phyloP scores from a whole-genome alignment of 352 stramenopile species.

The Pythium dissimile region DNA sequence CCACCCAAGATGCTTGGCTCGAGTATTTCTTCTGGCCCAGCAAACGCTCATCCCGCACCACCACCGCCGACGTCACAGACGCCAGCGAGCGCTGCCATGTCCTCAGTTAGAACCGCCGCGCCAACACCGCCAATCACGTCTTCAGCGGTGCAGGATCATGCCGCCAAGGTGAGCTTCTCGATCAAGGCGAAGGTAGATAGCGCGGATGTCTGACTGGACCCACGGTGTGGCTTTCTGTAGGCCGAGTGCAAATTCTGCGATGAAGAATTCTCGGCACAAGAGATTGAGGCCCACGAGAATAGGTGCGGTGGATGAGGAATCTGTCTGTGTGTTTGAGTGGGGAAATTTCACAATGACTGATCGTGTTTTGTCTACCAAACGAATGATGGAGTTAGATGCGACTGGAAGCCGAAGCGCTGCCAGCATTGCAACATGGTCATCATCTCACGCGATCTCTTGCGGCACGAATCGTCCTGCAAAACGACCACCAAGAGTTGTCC shows the following conservation, averaged over 20 bases:
- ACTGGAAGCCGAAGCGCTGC: conserved; percentile 76
- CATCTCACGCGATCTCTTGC: conserved; percentile 54
- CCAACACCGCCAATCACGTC: not conserved
- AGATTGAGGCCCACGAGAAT: conserved; percentile 63
- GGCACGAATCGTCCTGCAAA: conserved; percentile 70
- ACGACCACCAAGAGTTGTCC: conserved; percentile 56
- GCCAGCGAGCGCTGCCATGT: not conserved
- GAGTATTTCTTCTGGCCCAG: not conserved
- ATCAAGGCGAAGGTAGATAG: too few species aligned
- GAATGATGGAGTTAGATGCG: too few species aligned
- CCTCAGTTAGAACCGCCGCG: not conserved
- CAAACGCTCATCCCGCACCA: too few species aligned
- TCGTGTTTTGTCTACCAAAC: not conserved
- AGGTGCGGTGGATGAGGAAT: too few species aligned
- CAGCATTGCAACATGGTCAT: conserved; percentile 85
- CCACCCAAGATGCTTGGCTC: not conserved
- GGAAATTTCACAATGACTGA: not conserved
- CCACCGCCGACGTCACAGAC: conserved; percentile 2
- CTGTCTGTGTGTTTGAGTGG: too few species aligned
- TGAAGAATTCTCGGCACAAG: conserved; percentile 46
- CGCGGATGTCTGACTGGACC: too few species aligned
- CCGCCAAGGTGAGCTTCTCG: too few species aligned
- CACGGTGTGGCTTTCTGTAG: too few species aligned
- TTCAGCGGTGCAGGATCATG: too few species aligned
- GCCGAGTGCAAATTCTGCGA: conserved; percentile 81